Percentiles rank a stretch among this genome's conserved stretches.
These are phyloP conservation scores for Rhodotorula sp. DNA, from an alignment of 1,284 basidiomycete genomes.

Conservation along the genomic window DNA sequence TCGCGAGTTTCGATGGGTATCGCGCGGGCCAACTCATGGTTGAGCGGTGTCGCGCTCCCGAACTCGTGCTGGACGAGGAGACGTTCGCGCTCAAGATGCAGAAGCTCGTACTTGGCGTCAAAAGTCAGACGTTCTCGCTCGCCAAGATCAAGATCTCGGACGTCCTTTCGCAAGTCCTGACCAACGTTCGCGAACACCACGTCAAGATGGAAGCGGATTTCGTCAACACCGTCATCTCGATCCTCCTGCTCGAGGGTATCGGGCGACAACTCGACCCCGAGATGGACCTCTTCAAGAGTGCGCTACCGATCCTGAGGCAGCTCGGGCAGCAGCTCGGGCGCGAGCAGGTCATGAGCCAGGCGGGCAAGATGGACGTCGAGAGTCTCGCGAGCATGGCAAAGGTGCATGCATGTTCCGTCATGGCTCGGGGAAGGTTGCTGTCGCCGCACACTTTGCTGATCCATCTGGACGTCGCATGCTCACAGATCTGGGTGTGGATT, in stretches of 20 bases:
- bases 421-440: neutral
- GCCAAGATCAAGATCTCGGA: constrained; percentile 95
- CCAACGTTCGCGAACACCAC: constrained; percentile 85
- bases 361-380: constrained; percentile 60
- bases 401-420: constrained; percentile 53
- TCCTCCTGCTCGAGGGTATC: constrained; percentile 91
- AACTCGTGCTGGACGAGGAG: constrained; percentile 85
- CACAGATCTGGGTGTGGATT: constrained; percentile 81
- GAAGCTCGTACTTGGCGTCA: constrained; percentile 87
- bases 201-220: constrained; percentile 99
- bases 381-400: constrained; percentile 81
- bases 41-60: constrained; percentile 87
- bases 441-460: neutral
- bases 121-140: constrained; percentile 93
- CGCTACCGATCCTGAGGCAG: constrained; percentile 83
- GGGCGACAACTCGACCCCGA: constrained; percentile 88
- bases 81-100: constrained; percentile 97
- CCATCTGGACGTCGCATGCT: constrained; percentile 4
- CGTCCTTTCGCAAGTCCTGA: constrained; percentile 76
- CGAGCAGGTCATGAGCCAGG: constrained; percentile 61
- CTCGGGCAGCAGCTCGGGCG: constrained; percentile 83
- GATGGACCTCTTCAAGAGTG: constrained; percentile 89
- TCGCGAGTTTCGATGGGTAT: constrained; percentile 96
- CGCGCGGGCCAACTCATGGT: constrained; percentile 93
- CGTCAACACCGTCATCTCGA: constrained; percentile 93